A percentile compares a stretch with the other conserved stretches of the same genome.
Evolutionary conservation across 495 filamentous ascomycete genomes (phyloP).

Genomic region (Aspergillus incahuasiensis): DNA sequence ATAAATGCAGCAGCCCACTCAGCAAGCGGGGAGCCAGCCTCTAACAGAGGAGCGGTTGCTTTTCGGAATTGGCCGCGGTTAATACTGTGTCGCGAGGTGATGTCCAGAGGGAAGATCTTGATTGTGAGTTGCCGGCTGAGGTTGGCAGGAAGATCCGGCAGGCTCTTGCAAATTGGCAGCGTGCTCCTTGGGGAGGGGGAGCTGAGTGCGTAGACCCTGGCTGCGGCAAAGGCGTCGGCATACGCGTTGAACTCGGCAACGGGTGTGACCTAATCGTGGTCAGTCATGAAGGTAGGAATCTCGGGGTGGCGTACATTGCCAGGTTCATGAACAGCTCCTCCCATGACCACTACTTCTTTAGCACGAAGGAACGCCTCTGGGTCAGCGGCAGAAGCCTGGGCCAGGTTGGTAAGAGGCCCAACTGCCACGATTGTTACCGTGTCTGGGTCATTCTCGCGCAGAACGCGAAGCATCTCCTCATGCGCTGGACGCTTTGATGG

Average conservation of each 20-base stretch:
- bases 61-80: slow-evolving; percentile 54
- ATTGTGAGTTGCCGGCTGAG: slow-evolving; percentile 66
- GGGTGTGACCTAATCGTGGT: slow-evolving; percentile 55
- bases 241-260: slow-evolving; percentile 80
- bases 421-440: slow-evolving; percentile 86
- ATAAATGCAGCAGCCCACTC: slow-evolving; percentile 80
- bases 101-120: slow-evolving; percentile 81
- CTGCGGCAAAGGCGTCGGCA: slow-evolving; percentile 78
- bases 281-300: not conserved
- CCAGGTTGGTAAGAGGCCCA: slow-evolving; percentile 88
- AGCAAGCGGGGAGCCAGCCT: slow-evolving; percentile 68
- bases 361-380: slow-evolving; percentile 80
- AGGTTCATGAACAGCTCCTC: slow-evolving; percentile 69
- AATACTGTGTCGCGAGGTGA: slow-evolving; percentile 73
- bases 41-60: slow-evolving; percentile 44
- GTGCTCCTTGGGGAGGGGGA: slow-evolving; percentile 66
- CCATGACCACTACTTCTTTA: slow-evolving; percentile 96
- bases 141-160: slow-evolving; percentile 63
- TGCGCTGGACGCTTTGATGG: slow-evolving; percentile 69
- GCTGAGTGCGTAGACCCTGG: slow-evolving; percentile 84
- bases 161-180: slow-evolving; percentile 55
- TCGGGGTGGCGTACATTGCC: slow-evolving; percentile 61
- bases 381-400: slow-evolving; percentile 79
- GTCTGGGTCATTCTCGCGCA: slow-evolving; percentile 71
- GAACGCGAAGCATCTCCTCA: slow-evolving; percentile 76